These are phyloP conservation scores for Fusarium mundagurra DNA, from an alignment of 2,329 filamentous ascomycete genomes.

Conservation along the genomic window DNA sequence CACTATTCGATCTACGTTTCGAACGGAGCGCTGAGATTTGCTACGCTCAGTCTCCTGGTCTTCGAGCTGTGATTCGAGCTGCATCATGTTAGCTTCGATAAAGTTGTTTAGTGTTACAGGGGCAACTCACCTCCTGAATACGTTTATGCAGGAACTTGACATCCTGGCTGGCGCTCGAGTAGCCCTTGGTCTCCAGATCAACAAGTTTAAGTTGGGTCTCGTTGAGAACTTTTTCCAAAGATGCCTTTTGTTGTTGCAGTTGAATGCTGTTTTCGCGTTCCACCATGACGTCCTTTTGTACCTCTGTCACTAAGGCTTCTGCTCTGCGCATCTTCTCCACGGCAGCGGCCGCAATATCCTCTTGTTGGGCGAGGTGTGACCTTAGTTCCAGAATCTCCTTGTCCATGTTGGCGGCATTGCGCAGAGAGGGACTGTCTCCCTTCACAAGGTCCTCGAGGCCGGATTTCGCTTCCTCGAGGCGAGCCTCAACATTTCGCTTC, in stretches of 20 bases:
- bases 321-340: slow-evolving; percentile 97
- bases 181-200: slow-evolving; percentile 96
- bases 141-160: slow-evolving; percentile 94
- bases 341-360: slow-evolving; percentile 90
- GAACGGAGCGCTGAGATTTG: slow-evolving; percentile 85
- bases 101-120: not conserved
- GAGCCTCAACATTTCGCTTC: slow-evolving; percentile 87
- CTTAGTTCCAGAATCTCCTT: slow-evolving; percentile 91
- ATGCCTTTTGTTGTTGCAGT: slow-evolving; percentile 89
- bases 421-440: slow-evolving; percentile 86
- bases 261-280: slow-evolving; percentile 85
- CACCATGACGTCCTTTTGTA: slow-evolving; percentile 89
- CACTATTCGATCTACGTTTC: slow-evolving; percentile 92
- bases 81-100: slow-evolving; percentile 33
- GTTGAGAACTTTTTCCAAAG: slow-evolving; percentile 87
- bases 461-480: slow-evolving; percentile 86
- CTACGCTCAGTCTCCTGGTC: slow-evolving; percentile 81
- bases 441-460: slow-evolving; percentile 88
- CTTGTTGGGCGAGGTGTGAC: slow-evolving; percentile 87
- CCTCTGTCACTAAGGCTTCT: slow-evolving; percentile 85
- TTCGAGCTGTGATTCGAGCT: slow-evolving; percentile 91
- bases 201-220: slow-evolving; percentile 90
- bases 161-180: slow-evolving; percentile 92
- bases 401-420: slow-evolving; percentile 89
- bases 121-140: slow-evolving; percentile 84